Evolutionary conservation across 805 yeast species (phyloP).

Genomic region (Candida pini): DNA sequence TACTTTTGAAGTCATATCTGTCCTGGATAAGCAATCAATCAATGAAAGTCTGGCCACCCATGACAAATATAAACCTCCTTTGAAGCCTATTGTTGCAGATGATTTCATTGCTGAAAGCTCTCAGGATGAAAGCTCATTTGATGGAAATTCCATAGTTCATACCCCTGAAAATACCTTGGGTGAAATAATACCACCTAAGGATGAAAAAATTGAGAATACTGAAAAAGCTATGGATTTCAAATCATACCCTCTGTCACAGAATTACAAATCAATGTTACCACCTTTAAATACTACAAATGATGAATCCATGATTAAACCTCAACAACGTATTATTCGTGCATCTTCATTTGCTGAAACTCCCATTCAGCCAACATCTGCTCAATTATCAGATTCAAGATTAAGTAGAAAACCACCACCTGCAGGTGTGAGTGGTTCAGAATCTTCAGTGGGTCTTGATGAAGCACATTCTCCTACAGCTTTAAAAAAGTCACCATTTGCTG

Average conservation of each 20-base stretch:
- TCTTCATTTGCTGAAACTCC: slow-evolving; percentile 5
- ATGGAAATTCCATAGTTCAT: neutral
- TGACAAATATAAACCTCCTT: neutral
- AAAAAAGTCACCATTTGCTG: slow-evolving; percentile 17
- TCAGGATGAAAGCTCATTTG: neutral
- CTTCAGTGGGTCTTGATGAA: neutral
- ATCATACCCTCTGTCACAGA: neutral
- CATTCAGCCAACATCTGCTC: neutral
- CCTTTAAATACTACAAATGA: slow-evolving; percentile 1
- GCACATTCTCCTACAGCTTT: neutral
- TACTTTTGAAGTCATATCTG: neutral
- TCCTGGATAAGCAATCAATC: neutral
- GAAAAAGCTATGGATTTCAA: neutral
- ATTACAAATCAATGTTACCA: slow-evolving; percentile 5
- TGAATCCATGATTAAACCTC: neutral
- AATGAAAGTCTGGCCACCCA: neutral
- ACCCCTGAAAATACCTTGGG: neutral
- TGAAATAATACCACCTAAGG: neutral
- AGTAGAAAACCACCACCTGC: slow-evolving; percentile 17
- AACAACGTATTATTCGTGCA: slow-evolving; percentile 4
- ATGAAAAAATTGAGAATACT: neutral
- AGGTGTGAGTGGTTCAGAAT: neutral
- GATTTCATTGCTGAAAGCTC: neutral
- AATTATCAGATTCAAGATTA: slow-evolving; percentile 1
- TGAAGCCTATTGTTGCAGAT: neutral